phyloP scores from a whole-genome alignment of 2,329 filamentous ascomycete genomes.

The Epichloe amarillans region DNA sequence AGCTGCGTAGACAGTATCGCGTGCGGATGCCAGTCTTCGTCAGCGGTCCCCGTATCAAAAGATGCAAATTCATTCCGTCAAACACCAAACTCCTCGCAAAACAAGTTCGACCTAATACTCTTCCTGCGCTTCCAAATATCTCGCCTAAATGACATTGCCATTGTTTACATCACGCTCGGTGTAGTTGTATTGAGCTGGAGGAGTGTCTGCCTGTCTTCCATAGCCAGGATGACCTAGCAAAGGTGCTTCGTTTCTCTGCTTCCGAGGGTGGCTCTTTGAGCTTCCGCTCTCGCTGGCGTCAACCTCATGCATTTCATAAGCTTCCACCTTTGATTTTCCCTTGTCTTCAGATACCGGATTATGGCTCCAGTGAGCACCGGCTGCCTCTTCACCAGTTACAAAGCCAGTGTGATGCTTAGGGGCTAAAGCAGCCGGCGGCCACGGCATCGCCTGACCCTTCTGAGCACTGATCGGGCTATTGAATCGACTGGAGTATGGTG shows the following conservation, averaged over 20 bases:
- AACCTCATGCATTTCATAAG: constrained; percentile 35
- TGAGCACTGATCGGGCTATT: constrained; percentile 40
- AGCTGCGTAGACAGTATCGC: no score
- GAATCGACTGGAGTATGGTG: constrained; percentile 46
- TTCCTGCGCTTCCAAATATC: no score
- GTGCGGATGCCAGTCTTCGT: no score
- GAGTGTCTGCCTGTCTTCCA: constrained; percentile 21
- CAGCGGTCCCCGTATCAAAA: no score
- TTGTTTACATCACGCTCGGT: constrained; percentile 2
- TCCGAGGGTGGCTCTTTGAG: constrained; percentile 6
- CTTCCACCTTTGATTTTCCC: constrained; percentile 27
- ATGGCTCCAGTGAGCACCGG: not conserved
- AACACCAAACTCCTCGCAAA: not conserved
- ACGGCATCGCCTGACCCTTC: constrained; percentile 21
- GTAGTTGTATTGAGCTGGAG: constrained; percentile 10
- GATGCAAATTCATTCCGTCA: no score
- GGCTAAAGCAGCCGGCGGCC: constrained; percentile 18
- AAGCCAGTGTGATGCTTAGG: constrained; percentile 10
- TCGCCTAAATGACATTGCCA: not conserved
- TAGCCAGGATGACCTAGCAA: constrained; percentile 34
- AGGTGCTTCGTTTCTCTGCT: constrained; percentile 21
- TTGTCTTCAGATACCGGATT: constrained; percentile 18
- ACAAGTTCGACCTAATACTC: no score
- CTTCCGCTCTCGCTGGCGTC: constrained; percentile 13
- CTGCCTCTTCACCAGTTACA: constrained; percentile 2